These are phyloP conservation scores for Penicillium bovifimosum DNA, from an alignment of 495 filamentous ascomycete species.

Conservation along the genomic window DNA sequence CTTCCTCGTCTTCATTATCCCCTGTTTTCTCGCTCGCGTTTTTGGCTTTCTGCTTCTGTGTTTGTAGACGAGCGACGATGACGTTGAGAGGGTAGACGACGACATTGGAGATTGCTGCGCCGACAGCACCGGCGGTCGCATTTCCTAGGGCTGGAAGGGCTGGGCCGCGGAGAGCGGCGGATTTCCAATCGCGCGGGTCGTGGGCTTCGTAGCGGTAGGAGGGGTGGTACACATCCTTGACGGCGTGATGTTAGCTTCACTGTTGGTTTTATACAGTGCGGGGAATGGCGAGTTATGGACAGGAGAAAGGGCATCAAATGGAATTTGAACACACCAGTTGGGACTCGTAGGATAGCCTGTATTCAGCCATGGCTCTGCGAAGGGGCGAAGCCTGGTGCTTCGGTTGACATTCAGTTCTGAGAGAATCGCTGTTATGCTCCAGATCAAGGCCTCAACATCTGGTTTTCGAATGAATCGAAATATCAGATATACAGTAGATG, in stretches of 20 bases:
- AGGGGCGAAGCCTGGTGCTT: background rate
- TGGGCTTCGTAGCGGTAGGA: conserved; percentile 43
- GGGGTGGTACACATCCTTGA: conserved; percentile 46
- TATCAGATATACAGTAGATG: background rate
- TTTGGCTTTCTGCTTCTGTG: conserved; percentile 55
- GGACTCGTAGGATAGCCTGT: conserved; percentile 29
- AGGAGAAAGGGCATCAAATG: background rate
- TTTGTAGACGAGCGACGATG: conserved; percentile 80
- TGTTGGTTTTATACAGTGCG: background rate
- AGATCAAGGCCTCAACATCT: background rate
- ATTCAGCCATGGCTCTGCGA: conserved; percentile 24
- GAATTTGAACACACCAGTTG: conserved; percentile 20
- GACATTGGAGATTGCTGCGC: conserved; percentile 75
- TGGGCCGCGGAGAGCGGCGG: conserved; percentile 37
- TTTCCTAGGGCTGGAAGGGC: conserved; percentile 83
- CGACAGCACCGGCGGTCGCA: conserved; percentile 73
- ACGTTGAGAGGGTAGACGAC: conserved; percentile 78
- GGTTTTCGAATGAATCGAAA: background rate
- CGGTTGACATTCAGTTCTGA: background rate
- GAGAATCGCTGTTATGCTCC: background rate
- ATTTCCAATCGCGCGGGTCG: conserved; percentile 31
- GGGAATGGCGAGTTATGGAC: background rate
- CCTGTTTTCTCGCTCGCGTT: conserved; percentile 22
- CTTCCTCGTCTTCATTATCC: conserved; percentile 29
- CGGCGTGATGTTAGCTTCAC: conserved; percentile 1